Base-by-base conservation (phyloP, 495 filamentous ascomycete genomes). In the Xylaria intraflava region DNA sequence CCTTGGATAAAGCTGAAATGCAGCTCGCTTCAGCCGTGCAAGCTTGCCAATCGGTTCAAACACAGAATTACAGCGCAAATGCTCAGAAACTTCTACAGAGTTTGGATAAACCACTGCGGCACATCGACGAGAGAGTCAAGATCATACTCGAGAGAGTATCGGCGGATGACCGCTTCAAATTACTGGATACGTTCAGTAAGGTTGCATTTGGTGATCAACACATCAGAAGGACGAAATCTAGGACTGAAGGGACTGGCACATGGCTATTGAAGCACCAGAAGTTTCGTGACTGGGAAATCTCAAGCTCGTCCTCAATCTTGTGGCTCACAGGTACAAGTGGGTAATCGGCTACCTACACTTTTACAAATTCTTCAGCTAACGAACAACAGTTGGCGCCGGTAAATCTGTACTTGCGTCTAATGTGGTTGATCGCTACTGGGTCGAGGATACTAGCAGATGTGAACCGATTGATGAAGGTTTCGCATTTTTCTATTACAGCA, bases 401-500 rank as follows among this genome's bases (percentile, higher is more conserved):
- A 44, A 44, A 44, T 44, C 23, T 8, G 3, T 44, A 26, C 41
- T 44, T 27, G 10, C 41, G n/a, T 44, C 41, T 10, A 26, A 26
- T 10, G 41, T 29, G 12, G 41, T 68, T 1, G 60, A 69, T 49
- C 64, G 68, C 31, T 26, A 55, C 9, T 29, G 59, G 11, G 55
- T 55, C 30, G 35, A 23, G 10, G n/a, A 17, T 20, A 30, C 55
- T 10, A 19, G 43, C 23, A 29, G n/a, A 22, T 17, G 35, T 4
- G 48, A 47, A 8, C n/a, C n/a, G n/a, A 65, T 58, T 45, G 23
- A 44, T 27, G 63, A 62, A 49, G 66, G 62, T 5, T 64, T 70
- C 49, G 69, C 69, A 6, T 70, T 65, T 41, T 73, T 73, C 59
- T 73, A 73, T 49, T 73, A 68, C 47, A 55, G 62, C 33, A 43